Evolutionary conservation across 495 filamentous ascomycete species (phyloP), one percentile per base, ranked within the genome.

Genomic region (Aspergillus sclerotioniger): DNA sequence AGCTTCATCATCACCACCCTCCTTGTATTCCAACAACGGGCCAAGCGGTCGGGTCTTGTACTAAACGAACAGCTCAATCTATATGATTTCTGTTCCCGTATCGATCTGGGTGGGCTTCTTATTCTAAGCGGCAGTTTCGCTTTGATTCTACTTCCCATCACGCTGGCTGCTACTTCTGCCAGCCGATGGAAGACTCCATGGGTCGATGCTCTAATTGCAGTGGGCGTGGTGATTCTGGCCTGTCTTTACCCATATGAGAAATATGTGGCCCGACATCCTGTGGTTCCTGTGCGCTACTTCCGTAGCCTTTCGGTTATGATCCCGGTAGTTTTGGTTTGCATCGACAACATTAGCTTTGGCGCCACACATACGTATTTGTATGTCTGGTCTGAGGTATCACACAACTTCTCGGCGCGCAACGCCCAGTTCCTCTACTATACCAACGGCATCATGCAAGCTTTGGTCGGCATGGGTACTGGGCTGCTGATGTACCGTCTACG

Each of bases 341-440:
- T 72, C 32, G 76, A 80, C 54, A 71, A 64, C 17, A 59, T 80
- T 39, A 73, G 72, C 8, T 80, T 76, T 56, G 60, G 67, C 39
- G 65, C 64, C n/a, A 76, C 70, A 20, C 66, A 74, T 57, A 75
- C 76, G 4, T 81, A 80, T 43, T 67, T 81, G 4, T 81, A 78
- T 54, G 60, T 76, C 32, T 80, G 76, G 77, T 69, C 66, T 0
- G 74, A 71, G 16, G 71, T 79, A 5, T 71, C 77, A 3, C 75
- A 70, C 37, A 67, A 74, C 46, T 67, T 76, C 25, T 70, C 67
- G 1, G 66, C 72, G 0, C 71, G 73, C 13, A 63, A 76, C 44
- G 78, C 77, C 10, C 77, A 74, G 19, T 80, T 78, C 56, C 73
- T 74, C 53, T 70, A 64, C 41, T 76, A 75, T 57, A 74, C 68